Evolutionary conservation across 1,284 basidiomycete genomes (phyloP).

Genomic region (Phellopilus nigrolimitatus): DNA sequence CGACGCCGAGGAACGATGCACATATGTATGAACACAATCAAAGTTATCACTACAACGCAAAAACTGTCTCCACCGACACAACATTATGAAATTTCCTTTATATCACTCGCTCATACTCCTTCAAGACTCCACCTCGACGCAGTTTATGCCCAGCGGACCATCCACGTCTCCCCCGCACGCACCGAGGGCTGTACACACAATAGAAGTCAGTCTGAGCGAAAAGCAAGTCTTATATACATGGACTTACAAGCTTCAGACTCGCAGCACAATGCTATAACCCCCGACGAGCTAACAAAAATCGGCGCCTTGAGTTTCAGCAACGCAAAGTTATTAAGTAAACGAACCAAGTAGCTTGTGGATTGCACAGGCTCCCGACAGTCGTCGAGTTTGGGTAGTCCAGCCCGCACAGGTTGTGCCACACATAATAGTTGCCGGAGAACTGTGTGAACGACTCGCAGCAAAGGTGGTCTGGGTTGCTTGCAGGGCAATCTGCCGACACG

Average conservation of each 20-base stretch:
- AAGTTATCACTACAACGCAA: no score
- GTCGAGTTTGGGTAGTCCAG: constrained; percentile 2
- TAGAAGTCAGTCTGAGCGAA: not conserved
- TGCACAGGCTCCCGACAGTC: not conserved
- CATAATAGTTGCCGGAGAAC: not conserved
- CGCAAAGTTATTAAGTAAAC: no score
- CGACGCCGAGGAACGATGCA: no score
- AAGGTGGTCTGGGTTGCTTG: not conserved
- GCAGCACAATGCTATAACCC: not conserved
- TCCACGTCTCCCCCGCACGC: not conserved
- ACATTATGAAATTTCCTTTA: no score
- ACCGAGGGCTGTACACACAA: not conserved
- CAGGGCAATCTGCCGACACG: not conserved
- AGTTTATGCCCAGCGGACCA: constrained; percentile 2
- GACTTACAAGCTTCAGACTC: not conserved
- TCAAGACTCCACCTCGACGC: not conserved
- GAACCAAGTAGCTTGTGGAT: not conserved
- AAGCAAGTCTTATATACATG: not conserved
- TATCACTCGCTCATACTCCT: not conserved
- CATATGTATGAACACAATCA: no score
- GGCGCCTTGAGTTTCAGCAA: no score
- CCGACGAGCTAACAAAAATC: not conserved
- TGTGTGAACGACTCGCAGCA: not conserved
- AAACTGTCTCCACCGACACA: no score
- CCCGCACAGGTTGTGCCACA: not conserved